Evolutionary conservation across 352 stramenopile species (phyloP).

Genomic region (Globisporangium spinosum): DNA sequence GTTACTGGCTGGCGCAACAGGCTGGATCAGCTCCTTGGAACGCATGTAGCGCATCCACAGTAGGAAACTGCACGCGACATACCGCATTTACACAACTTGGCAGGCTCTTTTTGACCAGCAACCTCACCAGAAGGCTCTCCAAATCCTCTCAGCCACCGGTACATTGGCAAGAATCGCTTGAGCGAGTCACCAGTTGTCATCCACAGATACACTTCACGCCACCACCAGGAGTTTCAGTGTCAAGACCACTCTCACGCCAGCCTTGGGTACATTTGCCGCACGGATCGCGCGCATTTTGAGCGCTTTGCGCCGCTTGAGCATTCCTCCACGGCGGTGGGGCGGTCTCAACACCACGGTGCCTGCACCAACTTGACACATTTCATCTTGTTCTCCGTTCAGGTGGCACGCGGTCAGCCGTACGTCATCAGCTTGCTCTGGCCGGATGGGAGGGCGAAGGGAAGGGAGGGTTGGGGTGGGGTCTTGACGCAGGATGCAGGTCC

Average conservation of each 20-base stretch:
- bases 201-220: not conserved
- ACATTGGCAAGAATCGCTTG: not conserved
- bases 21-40: not conserved
- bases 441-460: not conserved
- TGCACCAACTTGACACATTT: not conserved
- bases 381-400: not conserved
- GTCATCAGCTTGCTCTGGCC: too few species aligned
- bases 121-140: not conserved
- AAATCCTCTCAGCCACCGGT: not conserved
- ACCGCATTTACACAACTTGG: not conserved
- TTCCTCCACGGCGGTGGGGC: not conserved
- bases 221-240: not conserved
- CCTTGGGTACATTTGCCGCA: not conserved
- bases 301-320: not conserved
- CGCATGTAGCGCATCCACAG: not conserved
- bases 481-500: not conserved
- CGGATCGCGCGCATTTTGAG: not conserved
- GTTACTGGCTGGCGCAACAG: not conserved
- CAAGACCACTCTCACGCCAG: not conserved
- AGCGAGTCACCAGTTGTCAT: not conserved
- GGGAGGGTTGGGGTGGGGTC: not conserved
- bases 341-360: too few species aligned
- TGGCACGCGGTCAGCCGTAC: not conserved
- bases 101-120: not conserved
- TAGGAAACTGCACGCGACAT: not conserved